Percentiles rank a stretch among this genome's conserved stretches.
Evolutionary conservation across 225 moss, liverwort and hornwort genomes (phyloP).

Genomic region (Rhytidiadelphus loreus): DNA sequence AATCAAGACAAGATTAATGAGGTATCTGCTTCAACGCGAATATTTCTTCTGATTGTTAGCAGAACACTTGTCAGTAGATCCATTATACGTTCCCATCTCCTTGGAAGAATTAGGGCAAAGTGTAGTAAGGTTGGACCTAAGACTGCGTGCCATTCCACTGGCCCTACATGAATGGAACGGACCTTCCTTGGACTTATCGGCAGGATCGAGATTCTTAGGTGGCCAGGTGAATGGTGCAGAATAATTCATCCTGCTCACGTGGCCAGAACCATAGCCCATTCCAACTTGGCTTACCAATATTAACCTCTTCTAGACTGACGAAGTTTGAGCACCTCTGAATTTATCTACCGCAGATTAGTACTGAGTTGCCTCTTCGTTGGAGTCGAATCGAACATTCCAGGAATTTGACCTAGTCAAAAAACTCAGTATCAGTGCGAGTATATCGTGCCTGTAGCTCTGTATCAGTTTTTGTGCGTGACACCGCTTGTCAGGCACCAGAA

Average conservation of each 20-base stretch:
- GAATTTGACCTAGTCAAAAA: not conserved
- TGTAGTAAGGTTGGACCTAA: not conserved
- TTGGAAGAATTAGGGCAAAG: not conserved
- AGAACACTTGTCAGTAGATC: not conserved
- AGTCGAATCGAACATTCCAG: not conserved
- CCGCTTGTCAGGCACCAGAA: too few species aligned
- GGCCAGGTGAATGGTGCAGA: not conserved
- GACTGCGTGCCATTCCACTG: not conserved
- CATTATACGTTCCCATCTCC: not conserved
- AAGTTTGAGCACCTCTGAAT: not conserved
- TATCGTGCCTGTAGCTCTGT: not conserved
- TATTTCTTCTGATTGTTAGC: not conserved
- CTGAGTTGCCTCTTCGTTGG: not conserved
- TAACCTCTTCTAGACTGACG: not conserved
- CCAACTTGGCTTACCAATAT: not conserved
- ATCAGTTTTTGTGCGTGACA: not conserved
- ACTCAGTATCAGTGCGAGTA: not conserved
- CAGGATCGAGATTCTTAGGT: not conserved
- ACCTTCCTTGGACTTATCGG: not conserved
- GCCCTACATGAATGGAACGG: not conserved
- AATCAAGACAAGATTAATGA: not conserved
- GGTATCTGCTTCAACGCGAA: not conserved
- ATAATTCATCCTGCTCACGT: not conserved
- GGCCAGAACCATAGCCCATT: not conserved
- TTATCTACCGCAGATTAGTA: not conserved